Percentiles rank a stretch among this genome's conserved stretches.
These are phyloP conservation scores for Leucogyrophana mollusca DNA, from an alignment of 768 basidiomycete genomes.

Conservation along the genomic window DNA sequence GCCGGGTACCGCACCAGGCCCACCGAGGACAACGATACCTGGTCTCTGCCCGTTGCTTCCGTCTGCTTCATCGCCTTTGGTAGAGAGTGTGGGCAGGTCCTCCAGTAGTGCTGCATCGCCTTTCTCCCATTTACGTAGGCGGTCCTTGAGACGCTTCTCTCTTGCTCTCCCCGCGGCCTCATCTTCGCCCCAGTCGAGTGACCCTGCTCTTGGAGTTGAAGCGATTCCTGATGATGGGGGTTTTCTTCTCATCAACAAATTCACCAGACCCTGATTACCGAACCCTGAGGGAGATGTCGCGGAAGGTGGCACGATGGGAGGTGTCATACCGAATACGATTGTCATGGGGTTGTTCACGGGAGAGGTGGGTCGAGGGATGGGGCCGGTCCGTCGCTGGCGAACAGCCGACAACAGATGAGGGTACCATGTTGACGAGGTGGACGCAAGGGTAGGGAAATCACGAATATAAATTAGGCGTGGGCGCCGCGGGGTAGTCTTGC, in stretches of 20 bases:
- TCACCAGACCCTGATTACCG: conserved; percentile 36
- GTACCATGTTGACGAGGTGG: conserved; percentile 77
- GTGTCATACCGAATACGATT: conserved; percentile 87
- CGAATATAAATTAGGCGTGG: conserved; percentile 85
- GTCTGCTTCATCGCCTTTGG: conserved; percentile 37
- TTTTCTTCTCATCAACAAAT: conserved; percentile 44
- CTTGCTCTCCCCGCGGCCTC: conserved; percentile 63
- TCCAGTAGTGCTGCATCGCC: conserved; percentile 57
- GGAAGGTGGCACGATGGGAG: conserved; percentile 59
- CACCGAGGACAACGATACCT: conserved; percentile 41
- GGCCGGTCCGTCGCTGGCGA: conserved; percentile 68
- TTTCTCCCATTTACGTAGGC: conserved; percentile 74
- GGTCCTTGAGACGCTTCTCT: conserved; percentile 69
- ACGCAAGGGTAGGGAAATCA: conserved; percentile 74
- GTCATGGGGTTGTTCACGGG: conserved; percentile 68
- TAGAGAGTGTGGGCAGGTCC: conserved; percentile 58
- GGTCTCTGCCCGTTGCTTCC: conserved; percentile 29
- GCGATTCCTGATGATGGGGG: conserved; percentile 29
- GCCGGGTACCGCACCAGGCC: conserved; percentile 7
- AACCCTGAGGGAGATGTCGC: conserved; percentile 21
- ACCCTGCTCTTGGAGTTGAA: conserved; percentile 34
- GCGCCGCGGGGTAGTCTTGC: conserved; percentile 24
- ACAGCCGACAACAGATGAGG: conserved; percentile 77
- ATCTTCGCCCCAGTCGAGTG: conserved; percentile 64
- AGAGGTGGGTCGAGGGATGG: conserved; percentile 57